Percentiles rank a stretch among this genome's conserved stretches.
phyloP scores from a whole-genome alignment of 2,329 filamentous ascomycete genomes.

The Fusarium lateritium region DNA sequence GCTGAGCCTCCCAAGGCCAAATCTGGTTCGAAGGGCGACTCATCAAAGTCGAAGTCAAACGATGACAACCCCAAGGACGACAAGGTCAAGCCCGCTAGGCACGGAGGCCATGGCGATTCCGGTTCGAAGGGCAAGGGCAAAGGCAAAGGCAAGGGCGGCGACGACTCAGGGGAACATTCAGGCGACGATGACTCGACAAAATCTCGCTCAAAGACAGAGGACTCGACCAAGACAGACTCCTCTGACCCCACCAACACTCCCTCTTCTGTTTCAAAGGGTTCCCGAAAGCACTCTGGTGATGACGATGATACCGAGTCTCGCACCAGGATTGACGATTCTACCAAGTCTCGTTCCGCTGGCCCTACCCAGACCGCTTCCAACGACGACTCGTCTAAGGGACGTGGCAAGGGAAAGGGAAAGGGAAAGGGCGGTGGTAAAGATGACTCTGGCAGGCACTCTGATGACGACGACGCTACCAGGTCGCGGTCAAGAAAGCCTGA shows the following conservation, averaged over 20 bases:
- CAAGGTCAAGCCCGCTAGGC: background rate
- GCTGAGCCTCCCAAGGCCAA: background rate
- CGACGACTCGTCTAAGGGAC: background rate
- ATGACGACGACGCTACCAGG: background rate
- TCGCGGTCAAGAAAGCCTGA: background rate
- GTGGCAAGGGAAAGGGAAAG: background rate
- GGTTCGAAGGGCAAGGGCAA: background rate
- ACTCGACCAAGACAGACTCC: background rate
- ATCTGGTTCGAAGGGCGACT: background rate
- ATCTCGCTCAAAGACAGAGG: background rate
- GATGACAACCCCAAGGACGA: background rate
- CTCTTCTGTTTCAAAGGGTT: too few relatives aligned
- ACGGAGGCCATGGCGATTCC: background rate
- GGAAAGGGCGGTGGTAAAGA: background rate
- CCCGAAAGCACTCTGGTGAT: too few relatives aligned
- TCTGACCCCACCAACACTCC: background rate
- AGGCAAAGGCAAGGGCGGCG: slow-evolving; percentile 12
- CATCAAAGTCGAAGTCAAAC: background rate
- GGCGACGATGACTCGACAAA: background rate
- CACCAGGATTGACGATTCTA: background rate
- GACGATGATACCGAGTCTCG: background rate
- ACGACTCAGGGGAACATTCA: too few relatives aligned
- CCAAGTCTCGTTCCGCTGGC: background rate
- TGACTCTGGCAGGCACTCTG: background rate
- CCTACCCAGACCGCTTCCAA: background rate